These are phyloP conservation scores for Russula sp. DNA, from an alignment of 768 basidiomycete genomes.

Conservation along the genomic window DNA sequence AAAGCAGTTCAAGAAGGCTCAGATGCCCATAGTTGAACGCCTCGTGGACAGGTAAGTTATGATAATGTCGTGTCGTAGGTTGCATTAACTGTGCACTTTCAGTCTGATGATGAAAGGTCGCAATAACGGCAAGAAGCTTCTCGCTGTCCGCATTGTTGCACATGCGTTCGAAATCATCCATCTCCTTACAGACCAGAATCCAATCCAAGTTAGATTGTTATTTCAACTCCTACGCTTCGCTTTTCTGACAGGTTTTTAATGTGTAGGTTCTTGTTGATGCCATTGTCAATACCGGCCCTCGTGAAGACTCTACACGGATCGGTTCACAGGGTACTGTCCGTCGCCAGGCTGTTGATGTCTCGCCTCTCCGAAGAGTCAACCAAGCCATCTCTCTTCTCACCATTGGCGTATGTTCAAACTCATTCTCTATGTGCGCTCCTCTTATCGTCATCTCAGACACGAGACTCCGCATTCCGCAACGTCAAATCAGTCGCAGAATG, in stretches of 20 bases:
- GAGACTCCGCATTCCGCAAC: slow-evolving; percentile 99
- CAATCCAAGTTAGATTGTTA: slow-evolving; percentile 75
- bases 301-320: slow-evolving; percentile 99
- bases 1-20: slow-evolving; percentile 99
- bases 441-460: slow-evolving; percentile 60
- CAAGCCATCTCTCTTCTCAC: slow-evolving; percentile 95
- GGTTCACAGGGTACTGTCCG: slow-evolving; percentile 99
- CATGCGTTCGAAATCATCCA: slow-evolving; percentile 99
- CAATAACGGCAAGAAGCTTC: slow-evolving; percentile 99
- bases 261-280: slow-evolving; percentile 90
- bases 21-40: slow-evolving; percentile 99
- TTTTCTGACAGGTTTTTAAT: neutral
- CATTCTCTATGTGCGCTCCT: neutral
- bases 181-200: slow-evolving; percentile 99
- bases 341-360: slow-evolving; percentile 99
- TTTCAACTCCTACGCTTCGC: neutral
- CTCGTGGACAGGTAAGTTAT: slow-evolving; percentile 85
- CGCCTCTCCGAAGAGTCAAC: slow-evolving; percentile 96
- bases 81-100: slow-evolving; percentile 7
- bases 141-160: slow-evolving; percentile 98
- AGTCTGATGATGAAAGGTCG: slow-evolving; percentile 99
- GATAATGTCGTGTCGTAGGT: neutral
- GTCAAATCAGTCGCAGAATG: slow-evolving; percentile 99
- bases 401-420: slow-evolving; percentile 69
- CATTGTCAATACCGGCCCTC: slow-evolving; percentile 98